Evolutionary conservation across 2,329 filamentous ascomycete genomes (phyloP), one percentile per base, ranked within the genome.

Genomic region (Penicillium janthinellum): DNA sequence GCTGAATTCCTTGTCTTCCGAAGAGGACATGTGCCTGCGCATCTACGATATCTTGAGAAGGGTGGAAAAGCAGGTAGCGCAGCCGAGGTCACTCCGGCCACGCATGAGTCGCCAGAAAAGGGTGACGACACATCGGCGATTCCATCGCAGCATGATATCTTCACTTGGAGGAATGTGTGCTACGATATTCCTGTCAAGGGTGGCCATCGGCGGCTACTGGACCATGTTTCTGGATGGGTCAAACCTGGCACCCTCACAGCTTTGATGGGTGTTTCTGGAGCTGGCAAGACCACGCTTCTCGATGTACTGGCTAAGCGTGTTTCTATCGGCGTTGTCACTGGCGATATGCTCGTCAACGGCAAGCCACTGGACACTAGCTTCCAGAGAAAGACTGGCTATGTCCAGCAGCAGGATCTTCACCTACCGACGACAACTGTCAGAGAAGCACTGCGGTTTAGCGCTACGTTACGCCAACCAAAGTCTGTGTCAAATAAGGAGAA

Each of bases 401-500:
- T 88, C 0, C 86, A 89, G 64, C 87, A 89, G 59, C 86, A 89
- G 71, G 86, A 90, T 82, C 82, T 96, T 6, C 93, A 96, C 73
- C 82, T 96, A 39, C 82, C 88, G 37, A 96, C 92, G 0, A 88
- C 88, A 0, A 96, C 93, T 3, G 92, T 96, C 42, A 86, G 93
- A 58, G 93, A 96, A 75, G 91, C 92, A 5, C 82, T 97, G 11
- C 86, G 86, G 64, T 96, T 97, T 76, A 91, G 88, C 66, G 93
- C 93, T 12, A 76, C 93, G 20, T 86, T 96, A 4, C 89, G 93
- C 54, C 93, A 96, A 69, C 91, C 92, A 0, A 86, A 85, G 44
- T 80, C 88, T 8, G 84, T 91, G 7, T 81, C 90, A 0, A 82
- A 81, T 15, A 77, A 82, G 14, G 92, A 96, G 70, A 96, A 96